Base-by-base conservation (phyloP, 1,139 yeast genomes). In the Lodderomyces elongisporus region DNA sequence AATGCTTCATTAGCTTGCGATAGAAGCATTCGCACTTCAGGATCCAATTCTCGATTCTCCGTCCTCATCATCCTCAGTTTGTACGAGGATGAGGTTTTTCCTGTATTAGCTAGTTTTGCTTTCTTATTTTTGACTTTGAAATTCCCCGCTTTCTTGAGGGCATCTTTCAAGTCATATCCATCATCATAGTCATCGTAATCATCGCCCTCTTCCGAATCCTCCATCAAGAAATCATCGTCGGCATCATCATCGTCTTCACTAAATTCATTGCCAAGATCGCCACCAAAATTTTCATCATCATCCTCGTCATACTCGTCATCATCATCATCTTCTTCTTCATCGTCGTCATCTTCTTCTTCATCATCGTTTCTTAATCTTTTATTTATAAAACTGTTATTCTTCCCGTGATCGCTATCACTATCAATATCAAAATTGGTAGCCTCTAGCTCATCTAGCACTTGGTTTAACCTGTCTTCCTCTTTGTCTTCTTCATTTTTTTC, bases 1-100 rank as follows among this genome's bases (percentile, higher is more conserved):
- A 79, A 88, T 0, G 85, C 83, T 47, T 80, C 89, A 49, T 85
- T 84, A 2, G 95, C 96, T 44, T 69, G 67, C 4, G 93, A 79
- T 24, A 85, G 56, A 33, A 79, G 54, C 29, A 67, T 65, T 33
- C 80, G 67, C 1, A 85, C 82, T 51, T 83, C 93, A 0, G 91
- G 93, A 40, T 82, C 81, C 36, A 79, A 52, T 14, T 76, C 76
- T 33, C 70, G 57, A 31, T 61, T 60, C 22, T 66, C 51, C 46
- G 68, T 49, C 27, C 58, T 42, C 54, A 56, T 54, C 54, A 58
- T 52, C 54, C 66, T 54, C 3, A 62, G 48, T 31, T 50, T 56
- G 49, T 56, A 58, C 26, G 26, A 24, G 35, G 50, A 56, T 14
- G n/a, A n/a, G 54, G 48, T 52, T 56, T 52, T 39, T 9, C 66